These are phyloP conservation scores for Penicillium oxalicum DNA, from an alignment of 2,329 filamentous ascomycete species.

Conservation along the genomic window DNA sequence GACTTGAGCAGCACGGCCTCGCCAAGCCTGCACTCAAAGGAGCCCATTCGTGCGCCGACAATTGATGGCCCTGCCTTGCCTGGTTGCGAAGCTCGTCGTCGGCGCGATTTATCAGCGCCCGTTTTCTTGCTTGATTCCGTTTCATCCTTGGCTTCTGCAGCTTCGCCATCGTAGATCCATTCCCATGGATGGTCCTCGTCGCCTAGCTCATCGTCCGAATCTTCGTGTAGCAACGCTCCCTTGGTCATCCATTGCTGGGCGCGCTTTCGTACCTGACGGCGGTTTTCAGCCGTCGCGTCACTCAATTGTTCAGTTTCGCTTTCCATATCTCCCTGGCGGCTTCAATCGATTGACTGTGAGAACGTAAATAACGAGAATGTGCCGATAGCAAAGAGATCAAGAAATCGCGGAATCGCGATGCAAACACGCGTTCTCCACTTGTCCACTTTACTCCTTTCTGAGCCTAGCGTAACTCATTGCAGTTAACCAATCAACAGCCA, in stretches of 20 bases:
- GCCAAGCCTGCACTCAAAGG: slow-evolving; percentile 72
- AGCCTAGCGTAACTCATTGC: slow-evolving; percentile 19
- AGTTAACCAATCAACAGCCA: not conserved
- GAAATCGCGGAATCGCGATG: slow-evolving; percentile 17
- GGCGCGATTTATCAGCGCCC: slow-evolving; percentile 18
- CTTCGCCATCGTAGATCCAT: slow-evolving; percentile 58
- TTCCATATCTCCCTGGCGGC: slow-evolving; percentile 13
- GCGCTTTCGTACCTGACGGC: slow-evolving; percentile 28
- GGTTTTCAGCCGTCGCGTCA: slow-evolving; percentile 10
- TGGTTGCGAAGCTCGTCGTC: slow-evolving; percentile 27
- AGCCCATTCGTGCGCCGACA: slow-evolving; percentile 74
- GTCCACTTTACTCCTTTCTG: slow-evolving; percentile 28
- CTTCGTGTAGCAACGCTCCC: slow-evolving; percentile 63
- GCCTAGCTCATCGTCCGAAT: slow-evolving; percentile 83
- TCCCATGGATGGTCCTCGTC: slow-evolving; percentile 68
- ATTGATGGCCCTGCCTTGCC: slow-evolving; percentile 48
- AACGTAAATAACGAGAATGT: slow-evolving; percentile 5
- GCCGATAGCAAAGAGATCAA: slow-evolving; percentile 6
- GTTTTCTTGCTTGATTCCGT: slow-evolving; percentile 6
- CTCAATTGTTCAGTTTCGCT: slow-evolving; percentile 12
- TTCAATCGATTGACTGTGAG: not conserved
- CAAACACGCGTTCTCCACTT: slow-evolving; percentile 18
- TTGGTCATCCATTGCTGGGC: slow-evolving; percentile 49
- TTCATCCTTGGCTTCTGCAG: slow-evolving; percentile 19
- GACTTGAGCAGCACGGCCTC: slow-evolving; percentile 84